Percentiles rank a stretch among this genome's conserved stretches.
phyloP scores from a whole-genome alignment of 441 rosid species.

The Hura crepitans region DNA sequence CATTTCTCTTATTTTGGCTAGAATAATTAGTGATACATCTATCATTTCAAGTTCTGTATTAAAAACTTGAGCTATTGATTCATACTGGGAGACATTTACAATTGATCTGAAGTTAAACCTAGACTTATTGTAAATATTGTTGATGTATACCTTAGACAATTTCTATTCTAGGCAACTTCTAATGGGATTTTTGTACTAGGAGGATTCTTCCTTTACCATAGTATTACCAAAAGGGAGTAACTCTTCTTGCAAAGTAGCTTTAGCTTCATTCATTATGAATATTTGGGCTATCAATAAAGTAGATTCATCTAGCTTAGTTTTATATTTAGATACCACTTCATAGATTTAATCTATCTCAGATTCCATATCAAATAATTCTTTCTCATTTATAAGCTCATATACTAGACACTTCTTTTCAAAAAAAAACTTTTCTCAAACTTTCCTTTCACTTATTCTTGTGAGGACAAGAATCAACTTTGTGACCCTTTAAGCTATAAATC shows the following conservation, averaged over 20 bases:
- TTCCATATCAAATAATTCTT: too few relatives aligned
- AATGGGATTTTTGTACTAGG: background rate
- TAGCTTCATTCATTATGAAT: background rate
- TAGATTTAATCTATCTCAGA: too few relatives aligned
- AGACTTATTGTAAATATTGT: background rate
- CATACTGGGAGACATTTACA: background rate
- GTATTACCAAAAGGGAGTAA: too few relatives aligned
- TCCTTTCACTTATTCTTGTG: too few relatives aligned
- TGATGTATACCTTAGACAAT: background rate
- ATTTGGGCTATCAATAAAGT: background rate
- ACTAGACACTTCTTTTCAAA: too few relatives aligned
- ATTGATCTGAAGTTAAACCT: background rate
- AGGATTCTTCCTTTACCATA: background rate
- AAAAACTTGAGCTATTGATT: background rate
- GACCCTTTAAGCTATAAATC: too few relatives aligned
- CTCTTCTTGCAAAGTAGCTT: background rate
- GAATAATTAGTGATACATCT: background rate
- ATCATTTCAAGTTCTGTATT: background rate
- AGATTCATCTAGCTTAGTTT: background rate
- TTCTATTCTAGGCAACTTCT: background rate
- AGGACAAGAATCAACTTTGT: too few relatives aligned
- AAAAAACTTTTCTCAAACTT: too few relatives aligned
- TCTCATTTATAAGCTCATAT: too few relatives aligned
- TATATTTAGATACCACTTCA: too few relatives aligned
- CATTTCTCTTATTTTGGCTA: too few relatives aligned